Conservation (phyloP, 306 rosid species). For the Fragaria vesca region DNA sequence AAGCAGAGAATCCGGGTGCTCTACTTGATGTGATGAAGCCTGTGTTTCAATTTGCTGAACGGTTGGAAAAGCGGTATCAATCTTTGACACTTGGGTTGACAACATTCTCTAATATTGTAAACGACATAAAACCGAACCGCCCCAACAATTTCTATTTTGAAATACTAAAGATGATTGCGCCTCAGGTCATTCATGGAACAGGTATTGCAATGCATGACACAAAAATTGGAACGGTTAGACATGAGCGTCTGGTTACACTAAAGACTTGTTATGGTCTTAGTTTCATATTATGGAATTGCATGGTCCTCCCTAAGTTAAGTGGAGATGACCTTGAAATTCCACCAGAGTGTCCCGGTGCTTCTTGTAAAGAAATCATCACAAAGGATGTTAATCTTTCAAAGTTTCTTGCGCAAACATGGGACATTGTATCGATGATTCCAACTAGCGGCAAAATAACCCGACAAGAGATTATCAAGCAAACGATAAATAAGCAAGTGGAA, state of each 20-base stretch:
- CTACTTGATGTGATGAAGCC: neutral
- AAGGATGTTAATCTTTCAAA: neutral
- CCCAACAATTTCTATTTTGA: too few relatives aligned
- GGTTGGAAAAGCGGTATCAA: neutral
- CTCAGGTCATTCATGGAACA: neutral
- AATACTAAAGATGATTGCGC: neutral
- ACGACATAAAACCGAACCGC: accelerated
- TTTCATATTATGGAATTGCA: neutral
- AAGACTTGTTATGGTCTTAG: neutral
- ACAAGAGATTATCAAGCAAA: too few relatives aligned
- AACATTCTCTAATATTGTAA: neutral
- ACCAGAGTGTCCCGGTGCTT: neutral
- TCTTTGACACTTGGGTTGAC: neutral
- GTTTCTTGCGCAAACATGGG: neutral
- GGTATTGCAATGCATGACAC: neutral
- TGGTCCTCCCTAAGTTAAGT: neutral
- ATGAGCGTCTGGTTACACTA: neutral
- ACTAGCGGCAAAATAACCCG: neutral
- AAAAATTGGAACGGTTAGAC: neutral
- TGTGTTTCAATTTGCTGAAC: neutral
- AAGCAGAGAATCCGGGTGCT: neutral
- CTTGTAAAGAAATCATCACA: too few relatives aligned
- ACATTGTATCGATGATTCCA: neutral
- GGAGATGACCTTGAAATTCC: neutral
- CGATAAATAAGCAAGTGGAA: neutral